phyloP scores from a whole-genome alignment of 257 asterid genomes.

The Gentiana dahurica region DNA sequence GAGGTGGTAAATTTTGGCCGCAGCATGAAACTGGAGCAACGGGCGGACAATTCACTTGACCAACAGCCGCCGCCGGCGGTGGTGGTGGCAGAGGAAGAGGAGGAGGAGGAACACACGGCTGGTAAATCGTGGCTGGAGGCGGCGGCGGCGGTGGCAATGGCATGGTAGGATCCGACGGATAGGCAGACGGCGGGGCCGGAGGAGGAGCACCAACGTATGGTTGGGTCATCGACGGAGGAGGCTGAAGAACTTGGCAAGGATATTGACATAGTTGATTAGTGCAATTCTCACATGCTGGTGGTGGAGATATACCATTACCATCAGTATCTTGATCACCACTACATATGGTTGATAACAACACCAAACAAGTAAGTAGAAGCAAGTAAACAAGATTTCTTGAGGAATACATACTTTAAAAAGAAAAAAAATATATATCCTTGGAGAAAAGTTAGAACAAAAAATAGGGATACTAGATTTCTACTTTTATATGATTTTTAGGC shows the following conservation, averaged over 20 bases:
- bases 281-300: conserved; percentile 18
- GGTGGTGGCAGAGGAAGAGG: conserved; percentile 16
- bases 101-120: conserved; percentile 6
- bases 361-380: not conserved
- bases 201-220: no score
- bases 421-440: no score
- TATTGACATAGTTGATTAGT: conserved; percentile 18
- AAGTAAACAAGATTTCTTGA: conserved; percentile 10
- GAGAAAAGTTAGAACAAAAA: no score
- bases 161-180: conserved; percentile 6
- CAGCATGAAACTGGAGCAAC: conserved; percentile 16
- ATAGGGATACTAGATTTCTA: no score
- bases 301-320: conserved; percentile 15
- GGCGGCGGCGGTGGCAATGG: conserved; percentile 10
- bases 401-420: conserved; percentile 16
- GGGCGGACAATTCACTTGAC: conserved; percentile 24
- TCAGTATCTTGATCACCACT: conserved; percentile 3
- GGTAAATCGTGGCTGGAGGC: conserved; percentile 7
- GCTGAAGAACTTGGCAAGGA: conserved; percentile 13
- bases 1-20: conserved; percentile 17
- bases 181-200: no score
- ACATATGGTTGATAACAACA: conserved; percentile 5
- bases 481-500: no score
- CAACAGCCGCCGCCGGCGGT: no score
- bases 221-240: not conserved